These are phyloP conservation scores for Daldinia bambusicola DNA, from an alignment of 495 filamentous ascomycete species.

Conservation along the genomic window DNA sequence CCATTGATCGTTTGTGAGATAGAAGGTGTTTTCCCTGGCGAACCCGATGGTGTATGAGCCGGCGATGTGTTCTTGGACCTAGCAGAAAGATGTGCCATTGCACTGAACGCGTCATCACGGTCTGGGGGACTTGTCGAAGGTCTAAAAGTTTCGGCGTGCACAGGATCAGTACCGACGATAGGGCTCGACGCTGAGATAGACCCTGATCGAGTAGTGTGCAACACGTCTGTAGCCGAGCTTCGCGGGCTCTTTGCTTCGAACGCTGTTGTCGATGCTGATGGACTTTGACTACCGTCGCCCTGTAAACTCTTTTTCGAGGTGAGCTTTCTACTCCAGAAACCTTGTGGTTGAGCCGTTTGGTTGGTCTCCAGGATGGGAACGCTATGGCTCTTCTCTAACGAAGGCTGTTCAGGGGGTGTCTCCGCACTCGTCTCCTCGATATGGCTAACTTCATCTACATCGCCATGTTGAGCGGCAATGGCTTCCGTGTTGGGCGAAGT, in stretches of 20 bases:
- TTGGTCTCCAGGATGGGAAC: conserved; percentile 48
- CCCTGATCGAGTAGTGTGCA: conserved; percentile 57
- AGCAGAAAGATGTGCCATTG: conserved; percentile 73
- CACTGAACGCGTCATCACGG: conserved; percentile 65
- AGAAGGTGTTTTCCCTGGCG: conserved; percentile 57
- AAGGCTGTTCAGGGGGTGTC: conserved; percentile 54
- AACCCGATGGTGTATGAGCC: conserved; percentile 63
- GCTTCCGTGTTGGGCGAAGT: conserved; percentile 54
- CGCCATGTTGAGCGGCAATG: conserved; percentile 67
- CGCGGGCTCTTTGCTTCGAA: conserved; percentile 50
- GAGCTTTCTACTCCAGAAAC: conserved; percentile 56
- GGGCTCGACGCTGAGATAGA: conserved; percentile 63
- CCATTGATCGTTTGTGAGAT: conserved; percentile 44
- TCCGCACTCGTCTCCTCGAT: conserved; percentile 48
- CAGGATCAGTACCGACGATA: conserved; percentile 45
- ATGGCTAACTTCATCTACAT: conserved; percentile 60
- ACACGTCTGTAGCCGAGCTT: conserved; percentile 40
- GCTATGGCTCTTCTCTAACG: conserved; percentile 71
- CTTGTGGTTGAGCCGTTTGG: conserved; percentile 36
- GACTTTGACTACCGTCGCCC: conserved; percentile 28
- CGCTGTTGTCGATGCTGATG: conserved; percentile 53
- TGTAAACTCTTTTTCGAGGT: conserved; percentile 47
- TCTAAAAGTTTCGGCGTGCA: conserved; percentile 48
- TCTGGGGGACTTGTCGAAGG: conserved; percentile 52
- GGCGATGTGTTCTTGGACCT: conserved; percentile 69